phyloP scores from a whole-genome alignment of 345 rosid species.

The Geranium rotundifolium region DNA sequence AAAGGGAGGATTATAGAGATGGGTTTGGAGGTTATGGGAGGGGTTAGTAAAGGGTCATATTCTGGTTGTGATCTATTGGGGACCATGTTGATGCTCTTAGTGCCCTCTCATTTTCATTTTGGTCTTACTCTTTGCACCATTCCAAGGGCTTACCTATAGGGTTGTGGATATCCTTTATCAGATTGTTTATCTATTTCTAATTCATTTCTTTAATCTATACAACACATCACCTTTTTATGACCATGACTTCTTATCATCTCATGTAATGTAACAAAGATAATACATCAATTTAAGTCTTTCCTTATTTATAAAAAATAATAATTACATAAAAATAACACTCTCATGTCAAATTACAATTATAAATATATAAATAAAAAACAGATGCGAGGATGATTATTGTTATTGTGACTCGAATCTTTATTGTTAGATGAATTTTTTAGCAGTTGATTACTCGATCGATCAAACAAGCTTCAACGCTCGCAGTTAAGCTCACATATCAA shows the following conservation, averaged over 20 bases:
- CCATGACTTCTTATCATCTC: neutral
- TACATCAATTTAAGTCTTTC: too few species aligned
- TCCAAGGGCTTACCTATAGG: neutral
- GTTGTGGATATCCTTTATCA: neutral
- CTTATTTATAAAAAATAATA: too few species aligned
- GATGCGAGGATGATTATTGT: too few species aligned
- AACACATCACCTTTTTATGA: neutral
- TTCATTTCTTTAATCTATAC: neutral
- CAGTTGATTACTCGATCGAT: too few species aligned
- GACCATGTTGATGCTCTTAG: conserved; percentile 7
- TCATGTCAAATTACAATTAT: too few species aligned
- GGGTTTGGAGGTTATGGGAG: conserved; percentile 19
- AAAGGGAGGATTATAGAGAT: conserved; percentile 7
- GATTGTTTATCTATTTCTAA: neutral
- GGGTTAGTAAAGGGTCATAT: conserved; percentile 32
- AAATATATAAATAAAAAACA: too few species aligned
- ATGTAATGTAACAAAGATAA: too few species aligned
- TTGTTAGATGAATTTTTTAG: too few species aligned
- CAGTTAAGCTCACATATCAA: too few species aligned
- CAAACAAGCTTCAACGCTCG: too few species aligned
- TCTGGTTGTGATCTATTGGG: conserved; percentile 27
- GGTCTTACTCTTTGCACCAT: neutral
- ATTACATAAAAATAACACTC: too few species aligned
- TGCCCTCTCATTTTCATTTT: neutral
- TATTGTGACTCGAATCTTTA: too few species aligned